phyloP scores from a whole-genome alignment of 257 asterid genomes.

The Solanum commersonii region DNA sequence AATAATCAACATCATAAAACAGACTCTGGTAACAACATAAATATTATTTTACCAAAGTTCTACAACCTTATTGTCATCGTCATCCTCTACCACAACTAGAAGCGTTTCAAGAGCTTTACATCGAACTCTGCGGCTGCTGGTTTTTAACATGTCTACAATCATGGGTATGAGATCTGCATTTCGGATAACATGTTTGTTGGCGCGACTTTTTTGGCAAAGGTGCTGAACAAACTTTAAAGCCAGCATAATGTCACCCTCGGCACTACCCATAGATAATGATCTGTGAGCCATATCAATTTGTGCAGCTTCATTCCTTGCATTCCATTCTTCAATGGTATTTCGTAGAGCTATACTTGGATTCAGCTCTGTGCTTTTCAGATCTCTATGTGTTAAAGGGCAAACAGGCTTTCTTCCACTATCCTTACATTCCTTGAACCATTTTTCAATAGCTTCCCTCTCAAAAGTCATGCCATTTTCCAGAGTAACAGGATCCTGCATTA shows the following conservation, averaged over 20 bases:
- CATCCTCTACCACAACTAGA: constrained; percentile 72
- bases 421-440: constrained; percentile 69
- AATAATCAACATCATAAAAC: not conserved
- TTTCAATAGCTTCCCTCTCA: constrained; percentile 93
- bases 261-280: constrained; percentile 40
- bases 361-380: constrained; percentile 59
- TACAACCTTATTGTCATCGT: constrained; percentile 84
- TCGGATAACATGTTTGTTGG: constrained; percentile 58
- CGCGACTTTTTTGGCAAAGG: constrained; percentile 50
- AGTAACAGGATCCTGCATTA: constrained; percentile 86
- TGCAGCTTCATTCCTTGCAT: constrained; percentile 90
- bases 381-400: constrained; percentile 76
- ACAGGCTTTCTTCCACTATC: constrained; percentile 57
- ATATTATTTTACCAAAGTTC: not conserved
- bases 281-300: constrained; percentile 83
- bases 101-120: constrained; percentile 81
- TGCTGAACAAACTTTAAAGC: constrained; percentile 61
- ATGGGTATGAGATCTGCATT: constrained; percentile 69
- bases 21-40: not conserved
- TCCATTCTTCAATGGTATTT: constrained; percentile 91
- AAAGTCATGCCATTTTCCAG: constrained; percentile 82
- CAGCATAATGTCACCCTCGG: constrained; percentile 52
- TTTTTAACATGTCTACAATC: constrained; percentile 66
- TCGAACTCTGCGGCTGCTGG: constrained; percentile 60
- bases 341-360: constrained; percentile 86